Conservation (phyloP, 371 early-diverging fungal genomes). For the Mucor indicus region DNA sequence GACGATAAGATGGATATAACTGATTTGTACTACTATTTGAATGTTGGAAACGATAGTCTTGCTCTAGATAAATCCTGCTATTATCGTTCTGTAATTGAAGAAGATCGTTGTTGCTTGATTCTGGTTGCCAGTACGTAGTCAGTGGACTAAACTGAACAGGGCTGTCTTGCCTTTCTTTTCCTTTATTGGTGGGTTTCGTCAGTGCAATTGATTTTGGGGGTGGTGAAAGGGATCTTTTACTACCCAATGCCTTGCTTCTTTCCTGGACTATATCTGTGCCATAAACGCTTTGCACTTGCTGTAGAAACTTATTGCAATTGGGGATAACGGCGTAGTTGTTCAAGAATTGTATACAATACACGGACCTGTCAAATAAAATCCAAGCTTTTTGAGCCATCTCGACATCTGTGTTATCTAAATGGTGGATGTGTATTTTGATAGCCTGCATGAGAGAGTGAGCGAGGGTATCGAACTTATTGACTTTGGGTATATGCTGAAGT, state of each 20-base stretch:
- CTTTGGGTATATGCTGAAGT: slow-evolving; percentile 20
- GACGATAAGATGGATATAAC: too few species aligned
- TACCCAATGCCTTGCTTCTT: background rate
- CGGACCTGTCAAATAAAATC: slow-evolving; percentile 31
- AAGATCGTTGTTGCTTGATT: too few species aligned
- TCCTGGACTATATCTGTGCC: slow-evolving; percentile 6
- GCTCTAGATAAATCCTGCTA: too few species aligned
- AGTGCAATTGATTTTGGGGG: background rate
- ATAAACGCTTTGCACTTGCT: slow-evolving; percentile 26
- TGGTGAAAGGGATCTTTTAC: background rate
- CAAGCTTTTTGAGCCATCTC: slow-evolving; percentile 31
- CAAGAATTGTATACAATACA: slow-evolving; percentile 24
- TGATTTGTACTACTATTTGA: too few species aligned
- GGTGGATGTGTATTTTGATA: slow-evolving; percentile 24
- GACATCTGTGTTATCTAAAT: slow-evolving; percentile 23
- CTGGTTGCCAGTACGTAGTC: too few species aligned
- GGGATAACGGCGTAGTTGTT: slow-evolving; percentile 30
- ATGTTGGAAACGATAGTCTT: too few species aligned
- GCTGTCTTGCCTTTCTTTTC: too few species aligned
- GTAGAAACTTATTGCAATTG: slow-evolving; percentile 34
- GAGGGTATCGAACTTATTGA: slow-evolving; percentile 32
- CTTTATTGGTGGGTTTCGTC: slow-evolving; percentile 1
- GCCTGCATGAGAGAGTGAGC: slow-evolving; percentile 24
- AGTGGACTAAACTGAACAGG: too few species aligned
- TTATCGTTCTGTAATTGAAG: too few species aligned